Conservation (phyloP, 2,329 filamentous ascomycete species). For the Aureobasidium sp. region DNA sequence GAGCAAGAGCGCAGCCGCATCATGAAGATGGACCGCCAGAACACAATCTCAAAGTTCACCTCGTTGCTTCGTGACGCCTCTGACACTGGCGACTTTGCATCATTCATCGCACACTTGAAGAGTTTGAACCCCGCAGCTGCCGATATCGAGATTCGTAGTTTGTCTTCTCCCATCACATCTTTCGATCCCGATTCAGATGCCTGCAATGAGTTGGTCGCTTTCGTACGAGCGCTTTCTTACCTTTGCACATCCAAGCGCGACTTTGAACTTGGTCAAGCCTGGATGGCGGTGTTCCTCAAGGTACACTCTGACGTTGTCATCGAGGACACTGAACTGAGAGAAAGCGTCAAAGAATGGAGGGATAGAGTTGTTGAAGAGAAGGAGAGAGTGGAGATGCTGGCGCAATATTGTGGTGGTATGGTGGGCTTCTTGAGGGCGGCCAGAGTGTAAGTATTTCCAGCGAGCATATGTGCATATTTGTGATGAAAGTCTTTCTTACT, state of each 20-base stretch:
- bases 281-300: conserved; percentile 91
- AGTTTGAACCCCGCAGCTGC: conserved; percentile 74
- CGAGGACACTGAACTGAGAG: conserved; percentile 46
- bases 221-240: conserved; percentile 72
- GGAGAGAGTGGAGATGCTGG: conserved; percentile 66
- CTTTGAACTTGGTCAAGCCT: conserved; percentile 90
- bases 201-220: conserved; percentile 66
- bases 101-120: conserved; percentile 73
- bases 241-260: conserved; percentile 64
- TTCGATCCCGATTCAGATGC: conserved; percentile 14
- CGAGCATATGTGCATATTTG: background rate
- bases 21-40: conserved; percentile 22
- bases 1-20: conserved; percentile 29
- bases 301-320: conserved; percentile 62
- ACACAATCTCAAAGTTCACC: conserved; percentile 37
- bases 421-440: conserved; percentile 21
- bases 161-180: conserved; percentile 44
- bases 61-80: conserved; percentile 42
- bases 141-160: conserved; percentile 82
- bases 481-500: background rate
- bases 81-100: conserved; percentile 52
- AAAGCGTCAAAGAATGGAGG: conserved; percentile 62
- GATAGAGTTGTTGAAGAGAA: conserved; percentile 47
- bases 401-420: conserved; percentile 74
- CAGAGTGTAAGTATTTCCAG: conserved; percentile 14